Conservation (phyloP, 1,139 yeast species). For the Spathaspora sp. region DNA sequence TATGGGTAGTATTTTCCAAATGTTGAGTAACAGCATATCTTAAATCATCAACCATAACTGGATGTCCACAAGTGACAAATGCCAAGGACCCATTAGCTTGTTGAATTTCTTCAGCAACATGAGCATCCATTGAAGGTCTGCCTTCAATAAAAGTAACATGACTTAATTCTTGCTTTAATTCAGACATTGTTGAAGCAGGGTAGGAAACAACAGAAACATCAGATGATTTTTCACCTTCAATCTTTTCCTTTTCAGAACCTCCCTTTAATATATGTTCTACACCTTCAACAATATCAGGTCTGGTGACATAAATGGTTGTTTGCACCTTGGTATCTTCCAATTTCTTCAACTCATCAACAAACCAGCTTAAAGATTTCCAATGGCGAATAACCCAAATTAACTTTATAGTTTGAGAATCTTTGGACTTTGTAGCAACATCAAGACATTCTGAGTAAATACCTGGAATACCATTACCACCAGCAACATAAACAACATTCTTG, state of each 20-base stretch:
- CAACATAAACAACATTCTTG: conserved; percentile 32
- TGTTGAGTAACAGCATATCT: conserved; percentile 24
- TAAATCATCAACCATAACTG: conserved; percentile 34
- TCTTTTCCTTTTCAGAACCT: conserved; percentile 4
- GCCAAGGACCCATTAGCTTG: conserved; percentile 29
- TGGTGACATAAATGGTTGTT: conserved; percentile 31
- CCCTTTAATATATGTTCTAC: conserved; percentile 6
- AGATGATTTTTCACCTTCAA: conserved; percentile 16
- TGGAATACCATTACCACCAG: conserved; percentile 44
- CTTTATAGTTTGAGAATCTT: conserved; percentile 22
- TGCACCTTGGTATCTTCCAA: conserved; percentile 25
- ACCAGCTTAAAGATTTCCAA: conserved; percentile 44
- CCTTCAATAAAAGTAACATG: conserved; percentile 29
- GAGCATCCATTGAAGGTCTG: conserved; percentile 27
- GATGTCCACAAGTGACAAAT: conserved; percentile 39
- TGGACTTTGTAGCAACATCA: conserved; percentile 32
- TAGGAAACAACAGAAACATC: conserved; percentile 6
- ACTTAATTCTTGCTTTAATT: conserved; percentile 15
- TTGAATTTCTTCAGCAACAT: conserved; percentile 22
- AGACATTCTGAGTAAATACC: conserved; percentile 42
- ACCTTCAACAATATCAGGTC: conserved; percentile 18
- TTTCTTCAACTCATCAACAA: conserved; percentile 26
- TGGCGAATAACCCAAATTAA: conserved; percentile 40
- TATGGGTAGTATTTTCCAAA: conserved; percentile 19
- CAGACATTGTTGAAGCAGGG: conserved; percentile 8